Percentiles rank a stretch among this genome's conserved stretches.
These are phyloP conservation scores for Chenopodium formosanum DNA, from an alignment of 148 eudicot species.

Conservation along the genomic window DNA sequence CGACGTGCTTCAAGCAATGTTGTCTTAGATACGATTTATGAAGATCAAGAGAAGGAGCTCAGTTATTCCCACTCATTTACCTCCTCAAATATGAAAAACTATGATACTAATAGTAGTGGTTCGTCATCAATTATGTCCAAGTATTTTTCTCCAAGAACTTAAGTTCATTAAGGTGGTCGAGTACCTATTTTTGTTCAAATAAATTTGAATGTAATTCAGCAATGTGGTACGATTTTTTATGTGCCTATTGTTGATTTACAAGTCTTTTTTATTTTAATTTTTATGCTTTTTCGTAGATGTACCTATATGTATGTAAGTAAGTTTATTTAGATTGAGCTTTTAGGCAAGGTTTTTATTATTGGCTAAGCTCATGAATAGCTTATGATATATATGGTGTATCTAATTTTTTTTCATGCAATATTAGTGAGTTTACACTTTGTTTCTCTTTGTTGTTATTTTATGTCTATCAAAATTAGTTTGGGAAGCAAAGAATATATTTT, in stretches of 20 bases:
- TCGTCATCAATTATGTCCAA: neutral
- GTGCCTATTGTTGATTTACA: neutral
- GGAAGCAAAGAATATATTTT: too few relatives aligned
- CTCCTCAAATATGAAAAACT: neutral
- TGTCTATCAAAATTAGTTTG: too few relatives aligned
- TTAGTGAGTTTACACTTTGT: neutral
- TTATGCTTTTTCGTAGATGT: neutral
- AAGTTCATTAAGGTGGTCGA: neutral
- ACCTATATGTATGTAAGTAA: neutral
- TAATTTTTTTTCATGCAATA: neutral
- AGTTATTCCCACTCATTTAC: neutral
- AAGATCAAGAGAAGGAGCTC: conserved; percentile 7
- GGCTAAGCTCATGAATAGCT: neutral
- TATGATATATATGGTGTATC: neutral
- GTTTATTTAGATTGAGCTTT: neutral
- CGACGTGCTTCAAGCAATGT: neutral
- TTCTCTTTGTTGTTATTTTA: neutral
- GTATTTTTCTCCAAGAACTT: neutral
- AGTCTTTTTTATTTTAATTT: neutral
- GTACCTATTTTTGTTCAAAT: neutral
- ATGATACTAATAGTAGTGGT: too few relatives aligned
- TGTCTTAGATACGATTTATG: neutral
- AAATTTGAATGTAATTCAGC: neutral
- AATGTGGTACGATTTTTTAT: neutral
- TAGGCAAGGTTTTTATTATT: neutral